phyloP scores from a whole-genome alignment of 768 basidiomycete species.

The Ramaria rubella region DNA sequence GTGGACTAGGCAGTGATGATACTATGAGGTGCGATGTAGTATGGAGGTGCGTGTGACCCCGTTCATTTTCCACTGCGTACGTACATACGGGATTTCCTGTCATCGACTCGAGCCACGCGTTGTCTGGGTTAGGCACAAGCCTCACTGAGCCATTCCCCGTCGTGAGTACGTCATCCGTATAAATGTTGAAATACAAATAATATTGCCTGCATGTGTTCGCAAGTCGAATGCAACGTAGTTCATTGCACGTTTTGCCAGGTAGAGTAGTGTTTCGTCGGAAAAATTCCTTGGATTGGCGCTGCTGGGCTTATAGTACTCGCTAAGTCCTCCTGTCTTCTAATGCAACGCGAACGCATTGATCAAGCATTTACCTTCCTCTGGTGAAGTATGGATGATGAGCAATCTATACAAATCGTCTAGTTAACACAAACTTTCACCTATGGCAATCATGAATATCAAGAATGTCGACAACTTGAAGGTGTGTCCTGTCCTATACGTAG shows the following conservation, averaged over 20 bases:
- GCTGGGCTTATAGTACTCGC: background rate
- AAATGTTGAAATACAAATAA: slow-evolving; percentile 40
- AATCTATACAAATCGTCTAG: too few species aligned
- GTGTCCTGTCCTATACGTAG: too few species aligned
- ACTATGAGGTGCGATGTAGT: background rate
- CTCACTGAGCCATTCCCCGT: slow-evolving; percentile 17
- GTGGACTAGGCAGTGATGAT: slow-evolving; percentile 47
- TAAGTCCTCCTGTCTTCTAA: background rate
- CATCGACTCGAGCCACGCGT: background rate
- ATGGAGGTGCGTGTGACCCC: slow-evolving; percentile 3
- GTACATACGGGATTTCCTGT: slow-evolving; percentile 5
- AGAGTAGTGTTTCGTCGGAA: background rate
- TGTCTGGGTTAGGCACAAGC: background rate
- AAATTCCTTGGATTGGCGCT: background rate
- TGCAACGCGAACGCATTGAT: slow-evolving; percentile 2
- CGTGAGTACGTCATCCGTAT: slow-evolving; percentile 55
- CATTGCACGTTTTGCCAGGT: slow-evolving; percentile 4
- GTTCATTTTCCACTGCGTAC: background rate
- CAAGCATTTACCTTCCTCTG: slow-evolving; percentile 31
- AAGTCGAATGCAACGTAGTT: slow-evolving; percentile 16
- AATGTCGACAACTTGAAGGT: too few species aligned
- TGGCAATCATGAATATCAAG: too few species aligned
- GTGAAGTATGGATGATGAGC: background rate
- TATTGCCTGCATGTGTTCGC: slow-evolving; percentile 26
- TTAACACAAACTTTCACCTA: too few species aligned